Evolutionary conservation across 192 early-diverging fungal species (phyloP).

Genomic region (Podila horticola): DNA sequence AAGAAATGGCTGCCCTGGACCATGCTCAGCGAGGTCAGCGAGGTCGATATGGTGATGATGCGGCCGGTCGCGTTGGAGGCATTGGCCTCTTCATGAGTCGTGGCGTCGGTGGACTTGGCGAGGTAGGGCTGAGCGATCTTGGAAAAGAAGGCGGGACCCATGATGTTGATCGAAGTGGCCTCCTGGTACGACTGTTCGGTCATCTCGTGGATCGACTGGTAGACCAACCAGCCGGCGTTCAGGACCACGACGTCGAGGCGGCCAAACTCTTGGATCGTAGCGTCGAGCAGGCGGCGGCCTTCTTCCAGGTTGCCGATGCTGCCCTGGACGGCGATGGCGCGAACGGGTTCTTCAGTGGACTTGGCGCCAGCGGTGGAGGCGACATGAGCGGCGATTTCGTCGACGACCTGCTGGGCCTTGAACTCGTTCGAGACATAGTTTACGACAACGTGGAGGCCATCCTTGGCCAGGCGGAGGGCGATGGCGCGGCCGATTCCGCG

Average conservation of each 20-base stretch:
- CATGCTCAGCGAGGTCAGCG: constrained; percentile 1
- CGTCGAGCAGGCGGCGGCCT: constrained; percentile 9
- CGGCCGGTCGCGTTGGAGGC: constrained; percentile 11
- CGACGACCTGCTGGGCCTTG: constrained; percentile 53
- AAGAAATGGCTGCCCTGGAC: constrained; percentile 14
- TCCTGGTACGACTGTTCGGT: constrained; percentile 42
- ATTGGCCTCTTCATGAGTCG: background rate
- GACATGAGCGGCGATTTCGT: background rate
- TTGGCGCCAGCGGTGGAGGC: too few species aligned
- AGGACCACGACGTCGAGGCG: constrained; percentile 55
- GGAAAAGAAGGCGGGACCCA: constrained; percentile 31
- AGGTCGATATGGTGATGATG: constrained; percentile 49
- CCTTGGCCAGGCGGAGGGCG: constrained; percentile 81
- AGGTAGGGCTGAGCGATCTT: constrained; percentile 43
- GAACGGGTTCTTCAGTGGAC: background rate
- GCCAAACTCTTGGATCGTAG: constrained; percentile 47
- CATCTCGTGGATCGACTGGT: constrained; percentile 23
- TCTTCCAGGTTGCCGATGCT: constrained; percentile 38
- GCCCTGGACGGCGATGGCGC: constrained; percentile 56
- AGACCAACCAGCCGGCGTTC: constrained; percentile 50
- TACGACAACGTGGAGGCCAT: constrained; percentile 62
- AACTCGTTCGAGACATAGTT: constrained; percentile 83
- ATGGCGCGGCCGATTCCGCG: constrained; percentile 88
- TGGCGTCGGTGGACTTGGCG: background rate
- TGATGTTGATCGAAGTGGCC: constrained; percentile 45